Evolutionary conservation across 31 red algal species (phyloP).

Genomic region (Odonthalia washingtoniensis): DNA sequence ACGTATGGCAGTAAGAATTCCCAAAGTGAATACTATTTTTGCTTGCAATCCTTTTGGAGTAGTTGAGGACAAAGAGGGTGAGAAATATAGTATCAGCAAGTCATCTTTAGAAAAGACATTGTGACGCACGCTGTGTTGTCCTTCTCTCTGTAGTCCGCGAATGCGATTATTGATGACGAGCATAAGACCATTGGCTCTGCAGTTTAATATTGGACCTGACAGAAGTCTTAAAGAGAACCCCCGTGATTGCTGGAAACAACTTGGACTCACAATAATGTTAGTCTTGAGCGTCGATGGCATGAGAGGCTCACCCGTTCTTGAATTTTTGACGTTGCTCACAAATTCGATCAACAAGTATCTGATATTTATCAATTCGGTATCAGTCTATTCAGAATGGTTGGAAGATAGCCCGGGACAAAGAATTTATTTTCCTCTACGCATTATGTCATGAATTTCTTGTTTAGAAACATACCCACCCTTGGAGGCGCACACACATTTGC

Average conservation of each 20-base stretch:
- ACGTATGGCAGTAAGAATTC: slow-evolving; percentile 28
- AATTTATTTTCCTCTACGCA: too few relatives aligned
- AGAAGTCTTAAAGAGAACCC: slow-evolving; percentile 17
- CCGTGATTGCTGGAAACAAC: neutral
- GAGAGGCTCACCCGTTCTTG: neutral
- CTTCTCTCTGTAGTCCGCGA: slow-evolving; percentile 5
- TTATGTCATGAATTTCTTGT: too few relatives aligned
- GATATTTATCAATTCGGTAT: too few relatives aligned
- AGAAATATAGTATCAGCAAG: slow-evolving; percentile 8
- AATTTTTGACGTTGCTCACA: neutral
- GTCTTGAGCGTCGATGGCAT: neutral
- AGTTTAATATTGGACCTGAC: slow-evolving; percentile 16
- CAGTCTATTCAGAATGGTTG: too few relatives aligned
- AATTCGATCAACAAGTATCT: neutral
- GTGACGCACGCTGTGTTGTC: neutral
- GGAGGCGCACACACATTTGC: too few relatives aligned
- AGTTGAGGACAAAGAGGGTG: neutral
- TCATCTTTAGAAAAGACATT: too few relatives aligned
- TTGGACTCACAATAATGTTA: neutral
- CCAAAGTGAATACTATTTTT: slow-evolving; percentile 23
- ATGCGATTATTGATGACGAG: slow-evolving; percentile 5
- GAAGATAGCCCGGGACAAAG: too few relatives aligned
- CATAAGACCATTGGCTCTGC: slow-evolving; percentile 27
- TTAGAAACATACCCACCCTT: too few relatives aligned
- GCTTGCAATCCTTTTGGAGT: neutral